These are phyloP conservation scores for Colletotrichum sp. DNA, from an alignment of 2,329 filamentous ascomycete genomes.

Conservation along the genomic window DNA sequence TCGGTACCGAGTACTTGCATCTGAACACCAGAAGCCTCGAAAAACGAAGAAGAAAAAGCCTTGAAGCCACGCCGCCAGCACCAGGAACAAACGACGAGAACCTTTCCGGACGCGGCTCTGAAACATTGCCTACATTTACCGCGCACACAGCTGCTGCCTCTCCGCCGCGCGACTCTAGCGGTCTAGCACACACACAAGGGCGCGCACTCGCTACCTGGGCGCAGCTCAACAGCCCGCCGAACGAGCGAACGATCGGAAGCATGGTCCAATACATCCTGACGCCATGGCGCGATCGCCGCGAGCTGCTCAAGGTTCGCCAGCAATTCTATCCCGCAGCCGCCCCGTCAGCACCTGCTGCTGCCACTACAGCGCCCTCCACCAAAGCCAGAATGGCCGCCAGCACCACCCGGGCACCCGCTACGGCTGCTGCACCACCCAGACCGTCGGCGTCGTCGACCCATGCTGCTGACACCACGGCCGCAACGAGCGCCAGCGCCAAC, in stretches of 20 bases:
- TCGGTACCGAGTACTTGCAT: neutral
- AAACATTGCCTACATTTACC: neutral
- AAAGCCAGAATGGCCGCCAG: neutral
- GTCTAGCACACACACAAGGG: neutral
- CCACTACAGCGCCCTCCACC: neutral
- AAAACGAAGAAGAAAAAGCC: neutral
- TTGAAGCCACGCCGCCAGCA: neutral
- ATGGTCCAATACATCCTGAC: conserved; percentile 79
- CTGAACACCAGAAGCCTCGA: neutral
- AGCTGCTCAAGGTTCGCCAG: conserved; percentile 69
- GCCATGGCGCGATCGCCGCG: conserved; percentile 71
- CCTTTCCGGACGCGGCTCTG: neutral
- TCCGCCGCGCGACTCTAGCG: neutral
- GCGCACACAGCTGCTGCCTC: neutral
- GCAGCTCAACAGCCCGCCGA: neutral
- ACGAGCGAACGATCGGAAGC: neutral
- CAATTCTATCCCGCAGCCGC: conserved; percentile 62
- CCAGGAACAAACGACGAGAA: neutral
- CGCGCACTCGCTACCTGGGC: neutral
- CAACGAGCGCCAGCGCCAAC: neutral
- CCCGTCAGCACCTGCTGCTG: conserved; percentile 4
- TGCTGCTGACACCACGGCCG: neutral
- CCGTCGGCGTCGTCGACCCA: neutral
- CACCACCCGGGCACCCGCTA: neutral
- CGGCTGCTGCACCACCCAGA: conserved; percentile 15